Conservation (phyloP, 2,329 filamentous ascomycete species). For the Aspergillus neoniger region DNA sequence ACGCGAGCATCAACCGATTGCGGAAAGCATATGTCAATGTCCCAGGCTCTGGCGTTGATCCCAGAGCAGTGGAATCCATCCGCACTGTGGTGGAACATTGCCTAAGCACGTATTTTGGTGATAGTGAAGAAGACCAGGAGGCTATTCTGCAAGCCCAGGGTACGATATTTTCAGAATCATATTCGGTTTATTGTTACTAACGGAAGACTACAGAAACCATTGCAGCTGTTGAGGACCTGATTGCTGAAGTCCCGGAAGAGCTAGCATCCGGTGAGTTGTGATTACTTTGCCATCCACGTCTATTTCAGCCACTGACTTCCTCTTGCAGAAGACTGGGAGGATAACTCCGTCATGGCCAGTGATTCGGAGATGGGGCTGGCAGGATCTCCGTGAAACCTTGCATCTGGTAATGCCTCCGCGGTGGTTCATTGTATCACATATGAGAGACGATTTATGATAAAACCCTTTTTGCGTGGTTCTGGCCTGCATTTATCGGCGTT, state of each 20-base stretch:
- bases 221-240: constrained; percentile 37
- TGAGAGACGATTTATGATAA: constrained; percentile 30
- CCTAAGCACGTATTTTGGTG: constrained; percentile 40
- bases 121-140: constrained; percentile 39
- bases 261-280: constrained; percentile 40
- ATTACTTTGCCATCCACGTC: constrained; percentile 27
- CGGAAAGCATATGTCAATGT: constrained; percentile 33
- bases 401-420: not conserved
- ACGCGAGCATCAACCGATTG: constrained; percentile 36
- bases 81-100: constrained; percentile 41
- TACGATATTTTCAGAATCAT: constrained; percentile 24
- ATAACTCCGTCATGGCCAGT: constrained; percentile 43
- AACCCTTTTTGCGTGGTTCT: constrained; percentile 16
- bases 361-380: constrained; percentile 44
- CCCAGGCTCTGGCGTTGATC: constrained; percentile 34
- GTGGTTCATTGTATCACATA: constrained; percentile 25
- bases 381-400: constrained; percentile 35
- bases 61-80: constrained; percentile 40
- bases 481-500: constrained; percentile 30
- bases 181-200: constrained; percentile 13
- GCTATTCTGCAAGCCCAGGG: constrained; percentile 37
- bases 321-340: constrained; percentile 46
- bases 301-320: constrained; percentile 41
- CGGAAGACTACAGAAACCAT: constrained; percentile 29
- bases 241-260: constrained; percentile 42